Base-by-base conservation (phyloP, 202 grass and related monocot genomes). In the Hordeum pubiflorum region DNA sequence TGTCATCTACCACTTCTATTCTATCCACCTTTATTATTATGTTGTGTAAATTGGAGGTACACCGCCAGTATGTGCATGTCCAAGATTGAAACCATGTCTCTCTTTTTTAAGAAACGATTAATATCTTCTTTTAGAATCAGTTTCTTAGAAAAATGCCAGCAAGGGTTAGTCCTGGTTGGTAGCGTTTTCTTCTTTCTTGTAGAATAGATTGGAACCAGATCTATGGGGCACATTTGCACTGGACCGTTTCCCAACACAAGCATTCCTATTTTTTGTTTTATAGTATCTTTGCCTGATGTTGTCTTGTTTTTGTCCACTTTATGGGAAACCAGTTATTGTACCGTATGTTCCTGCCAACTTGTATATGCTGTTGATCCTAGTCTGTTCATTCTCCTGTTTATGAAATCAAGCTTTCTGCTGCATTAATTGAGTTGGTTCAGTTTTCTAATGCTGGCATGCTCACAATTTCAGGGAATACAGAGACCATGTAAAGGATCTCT, bases 401-500 rank as follows among this genome's bases (percentile, higher is more conserved):
- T 22, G 22, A 61, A 55, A 41, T 36, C 12, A 22, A 50, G 11
- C 52, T 33, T 14, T 43, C 8, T 67, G 15, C 29, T 60, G 27
- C 17, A 54, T 82, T 82, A 67, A 9, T n/a, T 61, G 37, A 59
- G 44, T 44, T 65, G 5, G 2, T 85, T 89, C 46, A 60, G 56
- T 77, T 71, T 82, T 85, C 11, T 85, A 67, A 82, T 58, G 52
- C 15, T 73, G 21, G 21, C 31, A 44, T 83, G 3, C 22, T 69
- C 15, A 38, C 22, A 82, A 61, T 87, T 82, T 21, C 84, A 97
- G 95, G 76, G 84, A 93, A 83, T 88, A 89, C 33, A 82, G 86
- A 81, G 94, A 94, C 46, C 92, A 94, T 78, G 94, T 94, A 18
- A 97, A 97, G 83, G 94, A 97, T 79, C 84, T 97, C 40, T 91